Evolutionary conservation across 495 filamentous ascomycete genomes (phyloP).

Genomic region (Tuber umbilicatum): DNA sequence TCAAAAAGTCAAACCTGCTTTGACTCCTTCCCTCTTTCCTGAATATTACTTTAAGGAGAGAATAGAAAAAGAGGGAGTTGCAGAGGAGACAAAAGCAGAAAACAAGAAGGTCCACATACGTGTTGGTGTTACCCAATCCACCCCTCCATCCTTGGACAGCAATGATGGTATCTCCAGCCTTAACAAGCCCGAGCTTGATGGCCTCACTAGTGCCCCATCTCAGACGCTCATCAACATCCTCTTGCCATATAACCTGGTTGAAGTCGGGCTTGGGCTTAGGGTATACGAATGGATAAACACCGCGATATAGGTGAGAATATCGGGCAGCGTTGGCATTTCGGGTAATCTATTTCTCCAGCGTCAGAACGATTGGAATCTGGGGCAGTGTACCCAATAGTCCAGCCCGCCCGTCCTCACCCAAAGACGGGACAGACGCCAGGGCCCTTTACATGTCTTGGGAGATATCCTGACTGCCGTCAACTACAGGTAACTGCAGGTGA

Average conservation of each 20-base stretch:
- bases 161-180: constrained; percentile 75
- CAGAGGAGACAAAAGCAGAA: constrained; percentile 11
- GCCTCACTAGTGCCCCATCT: constrained; percentile 88
- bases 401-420: too few relatives aligned
- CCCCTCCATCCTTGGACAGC: constrained; percentile 98
- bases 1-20: constrained; percentile 11
- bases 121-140: constrained; percentile 97
- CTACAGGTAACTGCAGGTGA: too few relatives aligned
- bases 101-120: constrained; percentile 44
- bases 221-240: constrained; percentile 93
- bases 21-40: constrained; percentile 17
- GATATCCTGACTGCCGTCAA: too few relatives aligned
- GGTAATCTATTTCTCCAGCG: constrained; percentile 46
- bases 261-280: constrained; percentile 91
- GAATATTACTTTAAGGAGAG: neutral
- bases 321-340: constrained; percentile 73
- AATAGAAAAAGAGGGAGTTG: constrained; percentile 17
- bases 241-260: constrained; percentile 80
- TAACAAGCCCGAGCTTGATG: constrained; percentile 73
- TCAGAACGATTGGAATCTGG: constrained; percentile 1
- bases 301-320: constrained; percentile 93
- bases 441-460: too few relatives aligned
- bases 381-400: too few relatives aligned
- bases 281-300: constrained; percentile 95
- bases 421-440: too few relatives aligned